A percentile compares a stretch with the other conserved stretches of the same genome.
Conservation (phyloP, 2,329 filamentous ascomycete species). For the Rachicladosporium sp. region DNA sequence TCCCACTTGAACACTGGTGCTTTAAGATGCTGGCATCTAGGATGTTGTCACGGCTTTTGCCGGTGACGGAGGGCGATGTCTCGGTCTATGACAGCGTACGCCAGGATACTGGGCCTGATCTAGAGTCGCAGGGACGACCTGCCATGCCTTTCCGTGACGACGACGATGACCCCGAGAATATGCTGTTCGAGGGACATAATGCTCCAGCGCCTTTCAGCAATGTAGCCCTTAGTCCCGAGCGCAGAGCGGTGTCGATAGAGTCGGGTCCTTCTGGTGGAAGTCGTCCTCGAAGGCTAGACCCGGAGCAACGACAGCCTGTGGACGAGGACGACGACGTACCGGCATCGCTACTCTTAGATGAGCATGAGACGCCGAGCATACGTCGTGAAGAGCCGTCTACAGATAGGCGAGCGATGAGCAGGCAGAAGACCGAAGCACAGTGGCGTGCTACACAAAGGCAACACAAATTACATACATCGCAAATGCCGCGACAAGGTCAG, state of each 20-base stretch:
- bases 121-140: slow-evolving; percentile 30
- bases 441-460: slow-evolving; percentile 39
- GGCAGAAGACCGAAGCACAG: slow-evolving; percentile 27
- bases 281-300: slow-evolving; percentile 30
- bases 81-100: slow-evolving; percentile 31
- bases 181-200: slow-evolving; percentile 37
- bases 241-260: slow-evolving; percentile 5
- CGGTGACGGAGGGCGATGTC: slow-evolving; percentile 26
- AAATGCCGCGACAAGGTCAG: background rate
- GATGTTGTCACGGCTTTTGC: slow-evolving; percentile 38
- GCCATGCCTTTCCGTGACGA: slow-evolving; percentile 32
- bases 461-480: slow-evolving; percentile 29
- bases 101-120: slow-evolving; percentile 28
- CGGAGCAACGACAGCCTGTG: slow-evolving; percentile 13
- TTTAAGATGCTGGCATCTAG: slow-evolving; percentile 39
- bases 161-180: slow-evolving; percentile 44
- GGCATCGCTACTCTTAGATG: slow-evolving; percentile 49
- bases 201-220: slow-evolving; percentile 20
- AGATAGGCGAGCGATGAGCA: background rate
- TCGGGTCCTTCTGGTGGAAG: slow-evolving; percentile 17
- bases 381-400: slow-evolving; percentile 2
- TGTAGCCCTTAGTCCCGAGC: slow-evolving; percentile 34
- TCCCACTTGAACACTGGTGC: background rate
- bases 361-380: slow-evolving; percentile 24
- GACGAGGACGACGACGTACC: slow-evolving; percentile 53